Evolutionary conservation across 139 green algal genomes (phyloP), one percentile per base, ranked within the genome.

Genomic region (Picochlorum sp.): DNA sequence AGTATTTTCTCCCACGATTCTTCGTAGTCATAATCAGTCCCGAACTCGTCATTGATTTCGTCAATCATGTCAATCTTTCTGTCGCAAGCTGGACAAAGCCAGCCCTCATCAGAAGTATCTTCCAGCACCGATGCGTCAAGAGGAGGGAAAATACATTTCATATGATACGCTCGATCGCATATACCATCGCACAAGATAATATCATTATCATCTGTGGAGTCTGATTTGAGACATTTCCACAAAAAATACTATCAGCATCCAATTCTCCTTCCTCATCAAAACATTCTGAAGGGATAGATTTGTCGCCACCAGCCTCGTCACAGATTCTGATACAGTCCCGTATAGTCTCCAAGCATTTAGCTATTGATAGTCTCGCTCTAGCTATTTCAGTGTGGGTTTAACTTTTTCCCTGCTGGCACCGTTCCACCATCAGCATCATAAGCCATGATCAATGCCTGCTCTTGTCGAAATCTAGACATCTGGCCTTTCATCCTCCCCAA

Each of bases 141-240:
- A 6, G 74, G 74, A 0, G 84, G 84, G 57, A 79, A 60, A 49
- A 88, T 26, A 69, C 86, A 92, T 49, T 76, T 70, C 61, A 86
- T 73, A 62, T 94, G 86, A 74, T 85, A 94, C 9, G 83, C 85
- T 55, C 85, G 74, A 66, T 80, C 79, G 77, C 90, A 97, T 32
- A 68, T 63, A 15, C 90, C 90, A 68, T 97, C 90, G 69, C 90
- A 97, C 45, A 97, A 69, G 37, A 97, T 72, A 62, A 97, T 88
- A 81, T 97, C 90, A 68, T 97, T 94, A 73, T 92, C 86, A 47
- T 87, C 83, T 14, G 49, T 52, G 49, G 61, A 75, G 38, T 90
- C 77, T 26, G 59, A 45, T 44, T 59, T 51, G 11, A 44, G 18
- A 82, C 88, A 95, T 64, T 79, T 44, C 74, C 74, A 77, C 88